Evolutionary conservation across 768 basidiomycete species (phyloP), one percentile per base, ranked within the genome.

Genomic region (Candolleomyces efflorescens): DNA sequence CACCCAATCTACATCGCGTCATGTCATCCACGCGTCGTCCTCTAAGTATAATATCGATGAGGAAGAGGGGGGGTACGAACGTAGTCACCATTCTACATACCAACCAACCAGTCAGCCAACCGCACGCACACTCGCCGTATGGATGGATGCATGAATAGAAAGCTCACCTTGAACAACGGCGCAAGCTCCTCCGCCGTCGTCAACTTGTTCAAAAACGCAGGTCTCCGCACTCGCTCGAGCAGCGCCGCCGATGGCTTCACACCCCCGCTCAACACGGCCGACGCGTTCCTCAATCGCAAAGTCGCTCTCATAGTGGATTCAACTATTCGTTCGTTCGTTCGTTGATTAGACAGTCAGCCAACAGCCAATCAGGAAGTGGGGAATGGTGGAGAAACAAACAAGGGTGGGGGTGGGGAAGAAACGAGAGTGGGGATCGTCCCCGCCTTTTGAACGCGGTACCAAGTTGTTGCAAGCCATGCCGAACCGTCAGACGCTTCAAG

Each of bases 81-180:
- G 67, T 79, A 80, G 63, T 79, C 79, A 61, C 74, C 76, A 56
- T 80, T 67, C 78, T 79, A 60, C 12, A 17, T 38, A 48, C 18
- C 27, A 52, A 26, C 27, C 13, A 23, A n/a, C 18, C 12, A 52
- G 23, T 50, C 18, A 44, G 27, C 27, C 23, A n/a, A n/a, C n/a
- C n/a, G n/a, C 27, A 3, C 13, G 44, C 10, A 26, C 5, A 5
- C 17, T 36, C 9, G 20, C 15, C n/a, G n/a, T 12, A 43, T n/a
- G 18, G 27, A 47, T 24, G 18, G 27, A 32, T n/a, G n/a, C n/a
- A n/a, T n/a, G n/a, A n/a, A n/a, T n/a, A 3, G 22, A 13, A 9
- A 37, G 36, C 55, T 12, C 39, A 57, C 56, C 47, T 51, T 57
- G 56, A 57, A 57, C 56, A 50, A 26, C 4, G 56, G 75, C 0